Evolutionary conservation across 2,329 filamentous ascomycete genomes (phyloP).

Genomic region (Dactylellina haptotyla): DNA sequence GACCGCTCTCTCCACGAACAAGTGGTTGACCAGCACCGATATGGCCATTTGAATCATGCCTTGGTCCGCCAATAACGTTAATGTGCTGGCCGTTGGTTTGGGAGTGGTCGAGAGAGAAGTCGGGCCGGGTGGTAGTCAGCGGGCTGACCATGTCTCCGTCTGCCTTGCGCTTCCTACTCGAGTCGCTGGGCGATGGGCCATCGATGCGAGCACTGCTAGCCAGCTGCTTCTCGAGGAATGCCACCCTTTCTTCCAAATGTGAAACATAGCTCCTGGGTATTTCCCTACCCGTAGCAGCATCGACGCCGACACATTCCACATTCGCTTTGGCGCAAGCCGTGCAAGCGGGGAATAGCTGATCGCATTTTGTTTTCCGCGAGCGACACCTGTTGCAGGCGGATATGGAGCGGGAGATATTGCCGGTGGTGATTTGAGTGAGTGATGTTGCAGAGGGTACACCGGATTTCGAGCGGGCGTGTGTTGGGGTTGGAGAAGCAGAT

Average conservation of each 20-base stretch:
- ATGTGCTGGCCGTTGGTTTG: conserved; percentile 43
- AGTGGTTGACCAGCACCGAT: neutral
- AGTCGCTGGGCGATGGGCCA: conserved; percentile 17
- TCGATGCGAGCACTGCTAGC: conserved; percentile 25
- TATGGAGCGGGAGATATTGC: conserved; percentile 57
- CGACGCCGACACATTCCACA: conserved; percentile 58
- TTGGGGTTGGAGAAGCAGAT: conserved; percentile 41
- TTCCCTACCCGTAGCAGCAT: conserved; percentile 57
- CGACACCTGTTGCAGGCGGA: conserved; percentile 58
- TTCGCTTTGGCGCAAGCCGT: conserved; percentile 57
- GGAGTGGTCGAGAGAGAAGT: conserved; percentile 4
- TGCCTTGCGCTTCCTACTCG: conserved; percentile 50
- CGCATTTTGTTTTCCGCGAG: conserved; percentile 58
- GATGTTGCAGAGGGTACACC: conserved; percentile 45
- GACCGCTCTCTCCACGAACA: neutral
- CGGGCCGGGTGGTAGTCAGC: conserved; percentile 20
- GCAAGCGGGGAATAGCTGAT: conserved; percentile 58
- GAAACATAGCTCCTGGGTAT: conserved; percentile 58
- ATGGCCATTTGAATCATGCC: conserved; percentile 21
- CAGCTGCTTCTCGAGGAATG: conserved; percentile 54
- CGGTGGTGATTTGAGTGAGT: conserved; percentile 50
- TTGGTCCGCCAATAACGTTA: conserved; percentile 36
- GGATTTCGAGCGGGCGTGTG: conserved; percentile 53
- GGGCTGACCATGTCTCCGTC: conserved; percentile 48
- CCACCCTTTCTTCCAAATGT: conserved; percentile 57